phyloP scores from a whole-genome alignment of 108 stramenopile genomes.

The Schizochytrium sp. region DNA sequence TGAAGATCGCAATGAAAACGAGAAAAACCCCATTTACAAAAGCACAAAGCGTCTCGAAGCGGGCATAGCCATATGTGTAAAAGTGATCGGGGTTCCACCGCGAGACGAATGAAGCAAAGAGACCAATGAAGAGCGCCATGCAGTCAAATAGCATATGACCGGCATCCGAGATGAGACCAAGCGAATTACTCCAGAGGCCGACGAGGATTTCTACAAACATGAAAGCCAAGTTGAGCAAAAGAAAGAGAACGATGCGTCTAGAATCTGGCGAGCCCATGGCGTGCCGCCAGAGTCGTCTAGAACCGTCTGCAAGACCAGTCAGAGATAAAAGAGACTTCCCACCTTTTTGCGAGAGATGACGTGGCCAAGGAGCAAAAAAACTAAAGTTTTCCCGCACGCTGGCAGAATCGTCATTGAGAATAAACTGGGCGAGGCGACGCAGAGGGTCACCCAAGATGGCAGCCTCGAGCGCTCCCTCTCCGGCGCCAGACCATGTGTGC shows the following conservation, averaged over 20 bases:
- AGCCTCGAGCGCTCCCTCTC: neutral
- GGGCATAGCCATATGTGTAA: neutral
- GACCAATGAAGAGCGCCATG: slow-evolving; percentile 13
- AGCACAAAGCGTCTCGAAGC: neutral
- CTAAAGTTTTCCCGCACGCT: too few relatives aligned
- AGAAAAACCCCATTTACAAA: slow-evolving; percentile 18
- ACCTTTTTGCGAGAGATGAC: neutral
- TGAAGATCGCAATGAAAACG: neutral
- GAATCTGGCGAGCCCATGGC: neutral
- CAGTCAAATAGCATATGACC: slow-evolving; percentile 20
- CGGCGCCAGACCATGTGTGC: neutral
- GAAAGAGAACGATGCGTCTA: neutral
- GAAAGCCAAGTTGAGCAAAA: neutral
- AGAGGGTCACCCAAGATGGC: neutral
- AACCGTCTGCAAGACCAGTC: neutral
- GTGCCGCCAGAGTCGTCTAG: neutral
- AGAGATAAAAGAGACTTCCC: neutral
- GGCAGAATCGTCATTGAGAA: neutral
- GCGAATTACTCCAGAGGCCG: slow-evolving; percentile 5
- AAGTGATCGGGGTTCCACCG: neutral
- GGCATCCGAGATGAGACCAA: slow-evolving; percentile 16
- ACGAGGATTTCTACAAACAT: slow-evolving; percentile 14
- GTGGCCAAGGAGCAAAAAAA: neutral
- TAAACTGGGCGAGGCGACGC: neutral
- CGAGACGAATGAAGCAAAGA: neutral